Conservation (phyloP, 345 rosid genomes). For the Melaleuca alternifolia region DNA sequence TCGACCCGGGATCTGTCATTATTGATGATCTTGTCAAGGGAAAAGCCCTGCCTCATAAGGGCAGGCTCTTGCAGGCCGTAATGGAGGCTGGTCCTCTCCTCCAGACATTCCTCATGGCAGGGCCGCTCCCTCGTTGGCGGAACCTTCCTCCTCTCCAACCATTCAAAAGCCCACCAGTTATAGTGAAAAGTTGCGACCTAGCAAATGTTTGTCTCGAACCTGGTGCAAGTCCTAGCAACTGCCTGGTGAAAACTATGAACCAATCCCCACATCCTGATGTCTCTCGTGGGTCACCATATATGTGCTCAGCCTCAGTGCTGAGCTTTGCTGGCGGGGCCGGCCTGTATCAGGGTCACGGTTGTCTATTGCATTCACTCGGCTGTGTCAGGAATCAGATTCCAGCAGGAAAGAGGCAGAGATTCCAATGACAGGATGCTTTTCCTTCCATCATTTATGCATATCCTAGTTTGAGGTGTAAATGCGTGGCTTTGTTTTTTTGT, state of each 20-base stretch:
- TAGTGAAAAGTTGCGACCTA: slow-evolving; percentile 19
- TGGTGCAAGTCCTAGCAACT: neutral
- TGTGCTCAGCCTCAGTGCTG: slow-evolving; percentile 44
- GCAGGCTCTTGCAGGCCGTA: slow-evolving; percentile 29
- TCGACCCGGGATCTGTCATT: slow-evolving; percentile 25
- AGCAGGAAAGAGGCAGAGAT: slow-evolving; percentile 43
- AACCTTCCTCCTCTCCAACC: slow-evolving; percentile 30
- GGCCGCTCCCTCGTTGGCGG: slow-evolving; percentile 33
- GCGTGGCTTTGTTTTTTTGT: neutral
- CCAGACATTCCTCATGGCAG: slow-evolving; percentile 14
- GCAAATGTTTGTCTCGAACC: slow-evolving; percentile 1
- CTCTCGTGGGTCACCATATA: slow-evolving; percentile 15
- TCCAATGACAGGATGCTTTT: slow-evolving; percentile 17
- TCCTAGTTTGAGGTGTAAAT: neutral
- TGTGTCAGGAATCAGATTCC: slow-evolving; percentile 14
- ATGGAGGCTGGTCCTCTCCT: slow-evolving; percentile 25
- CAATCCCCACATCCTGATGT: slow-evolving; percentile 3
- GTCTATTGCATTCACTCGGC: slow-evolving; percentile 5
- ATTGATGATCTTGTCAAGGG: slow-evolving; percentile 49
- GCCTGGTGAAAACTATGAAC: slow-evolving; percentile 1
- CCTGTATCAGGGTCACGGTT: slow-evolving; percentile 11
- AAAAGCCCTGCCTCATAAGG: slow-evolving; percentile 30
- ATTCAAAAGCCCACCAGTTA: neutral
- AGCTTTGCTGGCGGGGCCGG: slow-evolving; percentile 23
- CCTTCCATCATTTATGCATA: neutral